These are phyloP conservation scores for Rasamsonia emersonii DNA, from an alignment of 2,329 filamentous ascomycete genomes.

Conservation along the genomic window DNA sequence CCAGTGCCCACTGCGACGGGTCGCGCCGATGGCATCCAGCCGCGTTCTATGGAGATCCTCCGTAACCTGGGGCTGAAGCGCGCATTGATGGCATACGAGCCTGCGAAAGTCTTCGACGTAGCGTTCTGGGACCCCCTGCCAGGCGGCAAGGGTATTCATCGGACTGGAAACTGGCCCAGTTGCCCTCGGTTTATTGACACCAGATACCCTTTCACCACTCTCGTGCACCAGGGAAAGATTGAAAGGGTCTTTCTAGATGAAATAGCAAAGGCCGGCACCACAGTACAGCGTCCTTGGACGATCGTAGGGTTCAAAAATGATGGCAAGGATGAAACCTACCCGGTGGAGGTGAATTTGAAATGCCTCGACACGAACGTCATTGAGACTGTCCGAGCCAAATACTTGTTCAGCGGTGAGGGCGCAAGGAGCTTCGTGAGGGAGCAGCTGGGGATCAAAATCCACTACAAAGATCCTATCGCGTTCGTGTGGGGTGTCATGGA, in stretches of 20 bases:
- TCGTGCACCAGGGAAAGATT: slow-evolving; percentile 55
- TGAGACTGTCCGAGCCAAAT: slow-evolving; percentile 58
- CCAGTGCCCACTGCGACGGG: slow-evolving; percentile 77
- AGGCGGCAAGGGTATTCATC: slow-evolving; percentile 45
- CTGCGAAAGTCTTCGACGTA: slow-evolving; percentile 72
- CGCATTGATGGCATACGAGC: slow-evolving; percentile 76
- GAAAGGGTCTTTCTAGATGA: slow-evolving; percentile 55
- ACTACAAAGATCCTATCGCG: slow-evolving; percentile 54
- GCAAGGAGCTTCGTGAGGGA: slow-evolving; percentile 53
- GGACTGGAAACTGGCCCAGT: slow-evolving; percentile 68
- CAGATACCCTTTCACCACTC: slow-evolving; percentile 54
- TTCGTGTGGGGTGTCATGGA: slow-evolving; percentile 62
- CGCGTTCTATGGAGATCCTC: slow-evolving; percentile 75
- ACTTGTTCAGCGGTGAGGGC: slow-evolving; percentile 56
- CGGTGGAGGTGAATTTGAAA: slow-evolving; percentile 68
- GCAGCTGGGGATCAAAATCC: slow-evolving; percentile 58
- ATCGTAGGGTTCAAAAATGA: slow-evolving; percentile 55
- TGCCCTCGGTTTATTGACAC: slow-evolving; percentile 74
- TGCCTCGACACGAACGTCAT: slow-evolving; percentile 63
- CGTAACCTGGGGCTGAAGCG: slow-evolving; percentile 86
- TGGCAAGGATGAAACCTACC: slow-evolving; percentile 58
- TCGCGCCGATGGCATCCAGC: slow-evolving; percentile 86
- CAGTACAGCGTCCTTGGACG: slow-evolving; percentile 52
- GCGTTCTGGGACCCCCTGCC: slow-evolving; percentile 55
- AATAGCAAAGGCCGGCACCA: slow-evolving; percentile 49